phyloP scores from a whole-genome alignment of 495 filamentous ascomycete genomes.

The Lasiosphaeria ovina region DNA sequence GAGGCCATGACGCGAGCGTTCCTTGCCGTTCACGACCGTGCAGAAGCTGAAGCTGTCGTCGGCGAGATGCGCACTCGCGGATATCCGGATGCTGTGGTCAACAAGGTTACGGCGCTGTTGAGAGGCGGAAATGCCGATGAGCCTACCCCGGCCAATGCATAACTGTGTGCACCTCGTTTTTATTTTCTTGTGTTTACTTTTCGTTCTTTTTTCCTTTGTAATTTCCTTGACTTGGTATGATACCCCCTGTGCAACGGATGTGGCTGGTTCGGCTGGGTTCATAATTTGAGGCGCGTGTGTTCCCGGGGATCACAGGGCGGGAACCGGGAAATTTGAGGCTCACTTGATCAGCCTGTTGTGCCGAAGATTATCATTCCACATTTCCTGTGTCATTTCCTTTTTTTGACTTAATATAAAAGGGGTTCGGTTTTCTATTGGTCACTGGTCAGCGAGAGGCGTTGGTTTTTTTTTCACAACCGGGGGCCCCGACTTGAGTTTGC shows the following conservation, averaged over 20 bases:
- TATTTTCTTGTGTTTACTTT: not conserved
- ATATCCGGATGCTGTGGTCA: slow-evolving; percentile 86
- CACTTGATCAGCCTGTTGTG: too few relatives aligned
- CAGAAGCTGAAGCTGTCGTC: slow-evolving; percentile 70
- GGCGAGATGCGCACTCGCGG: slow-evolving; percentile 87
- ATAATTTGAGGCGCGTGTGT: not conserved
- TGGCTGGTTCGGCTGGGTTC: slow-evolving; percentile 1
- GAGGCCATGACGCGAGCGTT: slow-evolving; percentile 97
- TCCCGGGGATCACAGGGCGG: too few relatives aligned
- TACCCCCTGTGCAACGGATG: slow-evolving; percentile 20
- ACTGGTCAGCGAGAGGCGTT: too few relatives aligned
- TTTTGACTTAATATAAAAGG: too few relatives aligned
- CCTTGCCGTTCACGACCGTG: slow-evolving; percentile 75
- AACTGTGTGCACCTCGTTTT: slow-evolving; percentile 1
- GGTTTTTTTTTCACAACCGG: too few relatives aligned
- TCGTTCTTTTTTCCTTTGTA: slow-evolving; percentile 8
- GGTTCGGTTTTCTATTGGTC: too few relatives aligned
- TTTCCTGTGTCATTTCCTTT: too few relatives aligned
- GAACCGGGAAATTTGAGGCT: too few relatives aligned
- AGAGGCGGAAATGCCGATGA: slow-evolving; percentile 54
- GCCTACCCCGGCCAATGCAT: slow-evolving; percentile 11
- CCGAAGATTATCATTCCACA: too few relatives aligned
- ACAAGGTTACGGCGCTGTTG: slow-evolving; percentile 87
- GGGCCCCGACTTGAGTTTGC: too few relatives aligned
- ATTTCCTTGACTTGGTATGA: slow-evolving; percentile 19